Percentiles rank a stretch among this genome's conserved stretches.
Evolutionary conservation across 140 eudicot species (phyloP).

Genomic region (Ambrosia hybrid): DNA sequence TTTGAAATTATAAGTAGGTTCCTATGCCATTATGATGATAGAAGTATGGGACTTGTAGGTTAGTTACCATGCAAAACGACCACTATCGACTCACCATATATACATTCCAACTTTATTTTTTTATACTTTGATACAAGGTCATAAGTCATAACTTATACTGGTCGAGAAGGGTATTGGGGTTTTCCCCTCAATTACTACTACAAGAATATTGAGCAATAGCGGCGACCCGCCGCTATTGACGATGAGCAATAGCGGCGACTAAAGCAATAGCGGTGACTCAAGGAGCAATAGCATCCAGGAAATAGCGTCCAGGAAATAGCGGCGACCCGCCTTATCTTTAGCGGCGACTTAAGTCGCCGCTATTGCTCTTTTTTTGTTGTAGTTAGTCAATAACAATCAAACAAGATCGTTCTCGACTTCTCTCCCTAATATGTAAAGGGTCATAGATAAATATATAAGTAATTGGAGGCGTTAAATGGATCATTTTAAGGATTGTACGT

Average conservation of each 20-base stretch:
- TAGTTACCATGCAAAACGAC: conserved; percentile 40
- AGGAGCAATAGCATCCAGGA: too few species aligned
- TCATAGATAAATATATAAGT: too few species aligned
- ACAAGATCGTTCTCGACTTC: not conserved
- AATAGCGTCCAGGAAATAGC: too few species aligned
- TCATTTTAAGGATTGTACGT: too few species aligned
- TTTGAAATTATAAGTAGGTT: conserved; percentile 11
- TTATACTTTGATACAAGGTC: not conserved
- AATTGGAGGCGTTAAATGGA: too few species aligned
- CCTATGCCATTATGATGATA: conserved; percentile 26
- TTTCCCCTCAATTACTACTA: not conserved
- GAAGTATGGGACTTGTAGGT: conserved; percentile 24
- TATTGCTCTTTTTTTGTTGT: too few species aligned
- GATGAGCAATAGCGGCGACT: too few species aligned
- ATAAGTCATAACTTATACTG: not conserved
- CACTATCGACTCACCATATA: conserved; percentile 26
- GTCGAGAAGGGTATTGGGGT: not conserved
- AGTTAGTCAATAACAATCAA: not conserved
- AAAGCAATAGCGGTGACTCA: too few species aligned
- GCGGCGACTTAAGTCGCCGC: too few species aligned
- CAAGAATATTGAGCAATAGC: too few species aligned
- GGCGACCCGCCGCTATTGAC: too few species aligned
- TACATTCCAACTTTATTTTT: not conserved
- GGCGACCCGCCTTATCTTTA: too few species aligned
- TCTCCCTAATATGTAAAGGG: not conserved